Evolutionary conservation across 2,329 filamentous ascomycete species (phyloP).

Genomic region (Ophioceras dolichostomum): DNA sequence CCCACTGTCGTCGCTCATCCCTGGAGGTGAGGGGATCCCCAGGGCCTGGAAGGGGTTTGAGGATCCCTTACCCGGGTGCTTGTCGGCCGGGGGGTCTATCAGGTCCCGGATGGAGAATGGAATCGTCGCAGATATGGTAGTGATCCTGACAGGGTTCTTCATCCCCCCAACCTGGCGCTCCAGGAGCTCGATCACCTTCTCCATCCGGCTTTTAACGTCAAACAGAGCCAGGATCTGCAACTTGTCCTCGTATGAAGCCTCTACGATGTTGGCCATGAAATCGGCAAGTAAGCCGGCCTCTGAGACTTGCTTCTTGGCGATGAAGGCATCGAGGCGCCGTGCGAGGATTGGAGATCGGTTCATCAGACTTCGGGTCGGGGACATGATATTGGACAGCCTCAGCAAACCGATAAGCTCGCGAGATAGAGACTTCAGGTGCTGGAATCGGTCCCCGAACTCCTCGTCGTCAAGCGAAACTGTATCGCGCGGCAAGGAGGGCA

Average conservation of each 20-base stretch:
- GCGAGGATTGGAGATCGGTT: constrained; percentile 74
- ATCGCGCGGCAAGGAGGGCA: constrained; percentile 3
- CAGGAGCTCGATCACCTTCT: constrained; percentile 72
- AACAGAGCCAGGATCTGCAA: constrained; percentile 73
- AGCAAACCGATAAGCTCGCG: constrained; percentile 78
- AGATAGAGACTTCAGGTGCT: constrained; percentile 70
- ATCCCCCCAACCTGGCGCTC: constrained; percentile 72
- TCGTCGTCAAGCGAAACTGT: constrained; percentile 34
- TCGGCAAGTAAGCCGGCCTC: constrained; percentile 84
- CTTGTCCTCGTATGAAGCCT: constrained; percentile 83
- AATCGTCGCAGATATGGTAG: constrained; percentile 58
- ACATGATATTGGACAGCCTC: constrained; percentile 72
- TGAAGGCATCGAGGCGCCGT: constrained; percentile 75
- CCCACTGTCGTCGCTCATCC: too few species aligned
- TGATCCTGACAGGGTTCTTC: constrained; percentile 79
- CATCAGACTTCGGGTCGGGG: constrained; percentile 50
- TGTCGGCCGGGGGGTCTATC: constrained; percentile 38
- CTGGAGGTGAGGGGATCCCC: background rate
- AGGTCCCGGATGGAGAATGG: constrained; percentile 40
- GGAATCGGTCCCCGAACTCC: constrained; percentile 59
- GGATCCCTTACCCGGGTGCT: background rate
- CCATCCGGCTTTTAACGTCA: constrained; percentile 64
- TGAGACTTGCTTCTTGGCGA: constrained; percentile 65
- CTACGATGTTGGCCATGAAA: constrained; percentile 91
- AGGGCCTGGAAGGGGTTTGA: constrained; percentile 5